Conservation (phyloP, 768 basidiomycete genomes). For the Amanita rimosa region DNA sequence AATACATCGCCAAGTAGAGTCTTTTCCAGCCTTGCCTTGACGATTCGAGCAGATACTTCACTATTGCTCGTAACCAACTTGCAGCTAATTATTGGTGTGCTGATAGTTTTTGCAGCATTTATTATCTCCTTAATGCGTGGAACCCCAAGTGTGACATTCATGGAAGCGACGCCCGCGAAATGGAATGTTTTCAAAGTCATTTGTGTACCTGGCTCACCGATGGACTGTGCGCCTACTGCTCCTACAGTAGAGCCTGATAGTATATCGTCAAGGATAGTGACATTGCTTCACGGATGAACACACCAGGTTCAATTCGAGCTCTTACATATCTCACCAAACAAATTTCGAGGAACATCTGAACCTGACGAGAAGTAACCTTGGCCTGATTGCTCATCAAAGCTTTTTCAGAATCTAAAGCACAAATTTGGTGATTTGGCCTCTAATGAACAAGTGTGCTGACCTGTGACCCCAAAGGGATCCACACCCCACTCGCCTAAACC, state of each 20-base stretch:
- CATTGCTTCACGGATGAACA: neutral
- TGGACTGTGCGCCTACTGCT: conserved; percentile 97
- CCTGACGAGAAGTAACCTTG: conserved; percentile 78
- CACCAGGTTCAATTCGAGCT: conserved; percentile 94
- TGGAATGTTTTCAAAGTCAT: conserved; percentile 99
- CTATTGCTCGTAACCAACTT: conserved; percentile 77
- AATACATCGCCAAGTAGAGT: conserved; percentile 88
- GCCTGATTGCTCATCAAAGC: conserved; percentile 79
- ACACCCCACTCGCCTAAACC: conserved; percentile 76
- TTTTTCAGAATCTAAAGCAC: conserved; percentile 48
- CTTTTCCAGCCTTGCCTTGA: conserved; percentile 93
- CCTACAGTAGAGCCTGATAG: conserved; percentile 86
- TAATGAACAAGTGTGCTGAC: conserved; percentile 22
- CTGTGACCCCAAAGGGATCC: conserved; percentile 59
- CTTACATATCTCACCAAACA: conserved; percentile 90
- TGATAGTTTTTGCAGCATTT: conserved; percentile 95
- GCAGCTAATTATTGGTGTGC: conserved; percentile 97
- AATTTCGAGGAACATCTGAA: conserved; percentile 70
- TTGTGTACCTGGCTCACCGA: conserved; percentile 98
- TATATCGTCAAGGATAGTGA: neutral
- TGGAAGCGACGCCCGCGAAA: conserved; percentile 98
- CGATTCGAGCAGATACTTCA: conserved; percentile 94
- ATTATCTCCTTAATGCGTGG: conserved; percentile 99
- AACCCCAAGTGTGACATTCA: conserved; percentile 99
- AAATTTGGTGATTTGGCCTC: conserved; percentile 1